These are phyloP conservation scores for Jacaranda mimosifolia DNA, from an alignment of 257 asterid genomes.

Conservation along the genomic window DNA sequence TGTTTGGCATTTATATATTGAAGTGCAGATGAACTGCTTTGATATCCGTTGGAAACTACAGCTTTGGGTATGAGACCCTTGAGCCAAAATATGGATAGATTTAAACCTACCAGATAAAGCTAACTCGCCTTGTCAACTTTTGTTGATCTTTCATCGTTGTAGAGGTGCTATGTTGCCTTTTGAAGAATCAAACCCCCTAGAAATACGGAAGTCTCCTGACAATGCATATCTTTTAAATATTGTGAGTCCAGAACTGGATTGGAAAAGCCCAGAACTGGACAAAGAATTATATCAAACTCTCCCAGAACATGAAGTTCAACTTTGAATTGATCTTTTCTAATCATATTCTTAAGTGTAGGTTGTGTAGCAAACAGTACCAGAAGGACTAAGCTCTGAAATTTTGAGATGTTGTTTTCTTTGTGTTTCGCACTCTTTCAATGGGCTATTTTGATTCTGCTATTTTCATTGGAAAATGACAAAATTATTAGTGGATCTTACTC, in stretches of 20 bases:
- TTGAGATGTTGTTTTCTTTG: background rate
- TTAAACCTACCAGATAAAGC: background rate
- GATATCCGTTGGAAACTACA: background rate
- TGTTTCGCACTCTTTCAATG: background rate
- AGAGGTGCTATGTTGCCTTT: background rate
- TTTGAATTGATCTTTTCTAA: conserved; percentile 13
- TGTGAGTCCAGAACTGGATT: background rate
- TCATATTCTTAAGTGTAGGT: background rate
- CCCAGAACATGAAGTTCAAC: background rate
- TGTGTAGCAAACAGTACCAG: background rate
- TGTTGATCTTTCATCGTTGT: background rate
- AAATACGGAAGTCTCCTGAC: background rate
- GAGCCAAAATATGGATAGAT: no score
- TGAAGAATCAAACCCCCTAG: conserved; percentile 1
- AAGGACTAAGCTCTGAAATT: background rate
- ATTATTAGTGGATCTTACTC: no score
- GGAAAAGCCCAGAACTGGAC: no score
- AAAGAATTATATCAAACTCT: background rate
- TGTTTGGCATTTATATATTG: background rate
- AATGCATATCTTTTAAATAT: background rate
- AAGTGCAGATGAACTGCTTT: background rate
- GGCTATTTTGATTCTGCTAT: background rate
- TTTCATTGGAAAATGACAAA: no score
- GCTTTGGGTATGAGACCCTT: background rate
- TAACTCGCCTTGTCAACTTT: background rate